Percentiles rank a stretch among this genome's conserved stretches.
Evolutionary conservation across 495 filamentous ascomycete species (phyloP).

Genomic region (Staphylotrichum longicolle): DNA sequence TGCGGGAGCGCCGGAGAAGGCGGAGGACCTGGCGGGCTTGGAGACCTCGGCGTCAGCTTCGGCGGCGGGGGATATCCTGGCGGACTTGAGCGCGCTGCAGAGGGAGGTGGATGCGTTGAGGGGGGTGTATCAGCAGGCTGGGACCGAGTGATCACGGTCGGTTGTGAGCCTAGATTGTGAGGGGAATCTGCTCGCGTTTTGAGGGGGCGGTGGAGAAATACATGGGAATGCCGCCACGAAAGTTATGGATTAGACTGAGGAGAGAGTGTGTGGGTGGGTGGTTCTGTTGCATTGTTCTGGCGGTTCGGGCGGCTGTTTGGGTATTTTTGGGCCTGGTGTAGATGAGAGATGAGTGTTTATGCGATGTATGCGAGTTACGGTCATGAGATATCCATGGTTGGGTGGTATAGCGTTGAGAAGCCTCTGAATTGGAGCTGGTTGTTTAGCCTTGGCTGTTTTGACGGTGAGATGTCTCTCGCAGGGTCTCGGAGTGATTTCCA

Average conservation of each 20-base stretch:
- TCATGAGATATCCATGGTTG: slow-evolving; percentile 7
- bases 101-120: slow-evolving; percentile 70
- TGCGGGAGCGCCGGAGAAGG: slow-evolving; percentile 25
- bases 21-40: slow-evolving; percentile 65
- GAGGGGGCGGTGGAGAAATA: no score
- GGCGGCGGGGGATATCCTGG: slow-evolving; percentile 57
- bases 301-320: not conserved
- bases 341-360: not conserved
- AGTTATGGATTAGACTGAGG: not conserved
- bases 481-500: no score
- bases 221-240: no score
- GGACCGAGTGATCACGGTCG: no score
- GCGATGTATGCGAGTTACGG: not conserved
- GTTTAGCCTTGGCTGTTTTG: not conserved
- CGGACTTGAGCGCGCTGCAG: slow-evolving; percentile 64
- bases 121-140: slow-evolving; percentile 31
- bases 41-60: not conserved
- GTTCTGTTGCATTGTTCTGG: not conserved
- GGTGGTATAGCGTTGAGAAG: not conserved
- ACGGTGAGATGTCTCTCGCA: no score
- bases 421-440: not conserved
- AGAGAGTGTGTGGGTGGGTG: no score
- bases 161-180: no score
- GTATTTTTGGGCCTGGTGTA: not conserved
- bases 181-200: no score